These are phyloP conservation scores for Heimioporus sp. DNA, from an alignment of 768 basidiomycete species.

Conservation along the genomic window DNA sequence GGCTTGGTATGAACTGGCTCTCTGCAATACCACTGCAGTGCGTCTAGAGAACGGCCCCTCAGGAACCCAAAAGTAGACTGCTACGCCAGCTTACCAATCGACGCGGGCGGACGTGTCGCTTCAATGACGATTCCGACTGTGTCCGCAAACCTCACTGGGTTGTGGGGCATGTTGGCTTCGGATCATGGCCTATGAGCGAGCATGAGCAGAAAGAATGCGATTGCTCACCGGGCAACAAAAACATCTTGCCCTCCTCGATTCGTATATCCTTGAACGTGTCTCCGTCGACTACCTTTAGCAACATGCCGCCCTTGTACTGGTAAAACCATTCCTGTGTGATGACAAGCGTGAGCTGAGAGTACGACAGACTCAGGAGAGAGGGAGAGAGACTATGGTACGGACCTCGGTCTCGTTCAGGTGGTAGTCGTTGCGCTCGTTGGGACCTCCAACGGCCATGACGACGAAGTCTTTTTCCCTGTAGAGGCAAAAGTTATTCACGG, in stretches of 20 bases:
- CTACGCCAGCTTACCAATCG: slow-evolving; percentile 55
- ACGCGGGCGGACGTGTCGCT: slow-evolving; percentile 69
- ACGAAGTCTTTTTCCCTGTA: slow-evolving; percentile 83
- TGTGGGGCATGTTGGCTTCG: slow-evolving; percentile 92
- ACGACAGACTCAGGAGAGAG: background rate
- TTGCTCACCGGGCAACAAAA: slow-evolving; percentile 79
- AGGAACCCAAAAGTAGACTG: too few relatives aligned
- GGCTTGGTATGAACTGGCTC: slow-evolving; percentile 58
- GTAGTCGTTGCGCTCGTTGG: slow-evolving; percentile 92
- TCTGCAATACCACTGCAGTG: slow-evolving; percentile 89
- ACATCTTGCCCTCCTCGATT: slow-evolving; percentile 97
- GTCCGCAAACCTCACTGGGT: slow-evolving; percentile 86
- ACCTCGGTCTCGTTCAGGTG: slow-evolving; percentile 96
- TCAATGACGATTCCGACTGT: slow-evolving; percentile 94
- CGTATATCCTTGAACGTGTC: slow-evolving; percentile 78
- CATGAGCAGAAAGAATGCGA: background rate
- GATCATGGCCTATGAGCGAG: background rate
- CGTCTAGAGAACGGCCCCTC: slow-evolving; percentile 49
- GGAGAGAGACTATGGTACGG: slow-evolving; percentile 9
- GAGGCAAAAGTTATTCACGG: slow-evolving; percentile 89
- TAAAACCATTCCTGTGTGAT: slow-evolving; percentile 89
- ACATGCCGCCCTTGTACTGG: slow-evolving; percentile 93
- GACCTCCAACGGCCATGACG: slow-evolving; percentile 96
- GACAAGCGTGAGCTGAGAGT: background rate
- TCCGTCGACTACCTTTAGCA: slow-evolving; percentile 82